Percentiles rank a stretch among this genome's conserved stretches.
Conservation (phyloP, 805 yeast genomes). For the Metschnikowia peoriensis region DNA sequence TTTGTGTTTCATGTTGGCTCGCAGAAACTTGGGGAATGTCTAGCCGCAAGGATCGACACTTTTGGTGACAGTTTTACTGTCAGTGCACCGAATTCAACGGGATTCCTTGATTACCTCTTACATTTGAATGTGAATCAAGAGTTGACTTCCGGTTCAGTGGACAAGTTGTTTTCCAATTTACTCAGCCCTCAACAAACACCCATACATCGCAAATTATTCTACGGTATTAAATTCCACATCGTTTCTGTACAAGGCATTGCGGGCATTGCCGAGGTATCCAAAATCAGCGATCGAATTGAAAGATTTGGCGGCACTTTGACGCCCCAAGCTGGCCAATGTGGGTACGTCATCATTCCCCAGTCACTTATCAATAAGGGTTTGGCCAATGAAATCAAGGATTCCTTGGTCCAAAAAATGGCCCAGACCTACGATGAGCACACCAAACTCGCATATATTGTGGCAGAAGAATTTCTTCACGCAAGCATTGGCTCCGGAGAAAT, state of each 20-base stretch:
- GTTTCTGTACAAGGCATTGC: slow-evolving; percentile 13
- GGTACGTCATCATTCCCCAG: slow-evolving; percentile 38
- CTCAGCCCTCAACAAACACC: neutral
- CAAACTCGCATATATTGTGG: slow-evolving; percentile 36
- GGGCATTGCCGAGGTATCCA: slow-evolving; percentile 1
- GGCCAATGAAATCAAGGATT: slow-evolving; percentile 4
- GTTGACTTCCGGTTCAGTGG: neutral
- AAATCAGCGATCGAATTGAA: slow-evolving; percentile 27
- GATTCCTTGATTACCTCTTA: slow-evolving; percentile 10
- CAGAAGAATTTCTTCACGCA: slow-evolving; percentile 30
- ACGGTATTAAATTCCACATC: slow-evolving; percentile 33
- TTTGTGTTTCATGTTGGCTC: slow-evolving; percentile 50
- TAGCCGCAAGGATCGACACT: slow-evolving; percentile 46
- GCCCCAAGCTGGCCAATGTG: slow-evolving; percentile 18
- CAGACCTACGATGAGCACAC: slow-evolving; percentile 14
- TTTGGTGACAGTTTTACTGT: slow-evolving; percentile 62
- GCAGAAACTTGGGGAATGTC: slow-evolving; percentile 12
- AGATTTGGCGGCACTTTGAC: slow-evolving; percentile 44
- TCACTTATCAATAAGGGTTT: slow-evolving; percentile 6
- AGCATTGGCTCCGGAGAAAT: slow-evolving; percentile 9
- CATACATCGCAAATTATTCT: slow-evolving; percentile 30
- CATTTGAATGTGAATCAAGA: slow-evolving; percentile 12
- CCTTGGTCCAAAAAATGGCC: slow-evolving; percentile 18
- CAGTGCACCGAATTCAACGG: slow-evolving; percentile 16
- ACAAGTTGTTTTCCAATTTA: neutral